Percentiles rank a stretch among this genome's conserved stretches.
These are phyloP conservation scores for Lactarius quietus DNA, from an alignment of 768 basidiomycete species.

Conservation along the genomic window DNA sequence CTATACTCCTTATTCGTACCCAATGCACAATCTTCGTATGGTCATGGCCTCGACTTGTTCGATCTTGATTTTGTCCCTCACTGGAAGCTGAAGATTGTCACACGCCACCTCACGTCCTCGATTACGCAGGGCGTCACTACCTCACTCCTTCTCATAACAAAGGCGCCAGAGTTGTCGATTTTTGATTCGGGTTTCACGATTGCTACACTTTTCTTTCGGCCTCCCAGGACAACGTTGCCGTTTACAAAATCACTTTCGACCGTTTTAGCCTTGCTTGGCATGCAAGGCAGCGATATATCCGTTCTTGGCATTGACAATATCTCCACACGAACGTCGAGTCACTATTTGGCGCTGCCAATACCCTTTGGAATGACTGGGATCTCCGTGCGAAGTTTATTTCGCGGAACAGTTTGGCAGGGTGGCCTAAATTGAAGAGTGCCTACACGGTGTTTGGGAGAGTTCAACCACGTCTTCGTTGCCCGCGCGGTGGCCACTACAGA, in stretches of 20 bases:
- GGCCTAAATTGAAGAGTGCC: slow-evolving; percentile 2
- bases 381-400: neutral
- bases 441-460: slow-evolving; percentile 32
- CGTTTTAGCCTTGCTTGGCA: too few relatives aligned
- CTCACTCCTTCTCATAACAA: slow-evolving; percentile 1
- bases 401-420: neutral
- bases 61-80: too few relatives aligned
- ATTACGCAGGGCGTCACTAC: neutral
- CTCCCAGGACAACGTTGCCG: slow-evolving; percentile 1
- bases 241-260: neutral
- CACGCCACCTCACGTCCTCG: neutral
- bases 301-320: neutral
- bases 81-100: neutral
- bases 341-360: neutral
- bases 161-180: neutral
- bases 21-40: too few relatives aligned
- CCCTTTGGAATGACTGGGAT: neutral
- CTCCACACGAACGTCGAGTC: neutral
- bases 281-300: too few relatives aligned
- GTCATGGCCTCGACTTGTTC: too few relatives aligned
- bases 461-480: slow-evolving; percentile 91
- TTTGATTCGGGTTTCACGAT: neutral
- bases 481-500: slow-evolving; percentile 73
- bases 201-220: neutral
- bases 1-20: neutral